phyloP scores from a whole-genome alignment of 2,329 filamentous ascomycete species.

The Chaetomiaceae sp. region DNA sequence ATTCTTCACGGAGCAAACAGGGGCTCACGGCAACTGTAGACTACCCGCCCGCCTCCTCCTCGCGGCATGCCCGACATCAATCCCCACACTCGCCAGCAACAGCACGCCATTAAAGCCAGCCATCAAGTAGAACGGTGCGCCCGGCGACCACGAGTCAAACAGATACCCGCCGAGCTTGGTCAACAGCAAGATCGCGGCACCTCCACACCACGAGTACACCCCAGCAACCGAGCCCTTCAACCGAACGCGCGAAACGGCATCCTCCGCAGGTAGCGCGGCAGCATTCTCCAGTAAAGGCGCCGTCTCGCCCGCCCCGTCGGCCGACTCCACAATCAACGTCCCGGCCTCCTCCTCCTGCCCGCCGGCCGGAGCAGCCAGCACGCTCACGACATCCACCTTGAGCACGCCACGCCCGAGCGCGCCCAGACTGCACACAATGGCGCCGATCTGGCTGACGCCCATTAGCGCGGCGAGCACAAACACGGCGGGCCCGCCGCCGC shows the following conservation, averaged over 20 bases:
- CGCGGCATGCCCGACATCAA: slow-evolving; percentile 40
- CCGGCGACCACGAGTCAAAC: slow-evolving; percentile 69
- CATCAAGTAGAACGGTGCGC: slow-evolving; percentile 92
- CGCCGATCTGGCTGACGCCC: slow-evolving; percentile 89
- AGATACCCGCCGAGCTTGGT: slow-evolving; percentile 85
- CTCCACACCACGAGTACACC: slow-evolving; percentile 86
- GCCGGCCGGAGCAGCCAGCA: slow-evolving; percentile 27
- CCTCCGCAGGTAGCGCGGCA: slow-evolving; percentile 15
- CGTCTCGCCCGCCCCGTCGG: slow-evolving; percentile 30
- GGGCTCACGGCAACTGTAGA: not conserved
- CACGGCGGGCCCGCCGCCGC: slow-evolving; percentile 61
- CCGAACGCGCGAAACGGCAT: slow-evolving; percentile 43
- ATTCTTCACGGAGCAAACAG: not conserved
- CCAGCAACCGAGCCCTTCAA: slow-evolving; percentile 94
- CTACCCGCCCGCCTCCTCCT: slow-evolving; percentile 8
- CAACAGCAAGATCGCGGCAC: slow-evolving; percentile 79
- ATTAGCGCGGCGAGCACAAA: slow-evolving; percentile 74
- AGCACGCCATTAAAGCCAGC: slow-evolving; percentile 76
- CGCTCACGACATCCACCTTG: slow-evolving; percentile 36
- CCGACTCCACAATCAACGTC: slow-evolving; percentile 21
- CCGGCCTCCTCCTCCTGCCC: slow-evolving; percentile 31
- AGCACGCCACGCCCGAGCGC: slow-evolving; percentile 78
- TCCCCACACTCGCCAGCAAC: slow-evolving; percentile 48
- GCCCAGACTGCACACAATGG: slow-evolving; percentile 92
- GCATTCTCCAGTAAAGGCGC: slow-evolving; percentile 35